Evolutionary conservation across 352 stramenopile genomes (phyloP), one percentile per base, ranked within the genome.

Genomic region (Globisporangium parvum): DNA sequence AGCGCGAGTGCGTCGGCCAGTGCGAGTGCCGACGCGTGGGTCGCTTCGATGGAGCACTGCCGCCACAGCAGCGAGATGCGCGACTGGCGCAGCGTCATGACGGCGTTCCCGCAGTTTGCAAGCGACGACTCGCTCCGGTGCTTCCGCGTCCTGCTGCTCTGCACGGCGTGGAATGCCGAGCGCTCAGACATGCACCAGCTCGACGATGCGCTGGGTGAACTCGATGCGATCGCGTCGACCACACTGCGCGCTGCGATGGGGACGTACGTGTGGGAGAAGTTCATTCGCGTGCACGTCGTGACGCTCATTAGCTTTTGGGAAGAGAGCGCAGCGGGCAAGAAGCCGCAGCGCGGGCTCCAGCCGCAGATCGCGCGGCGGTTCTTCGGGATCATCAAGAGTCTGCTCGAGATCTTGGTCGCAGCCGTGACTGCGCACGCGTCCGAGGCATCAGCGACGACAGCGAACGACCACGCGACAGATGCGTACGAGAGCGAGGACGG

Each of bases 131-230:
- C 76, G 2, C 57, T 92, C 5, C 80, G 76, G 47, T 91, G 77
- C 47, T 92, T 90, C 49, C 76, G 81, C 33, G 77, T 79, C 14
- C 70, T 55, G 24, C 53, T 87, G 21, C 64, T 94, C 1, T 92
- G 80, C 53, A 63, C 78, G 8, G 80, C 81, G 24, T 94, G 84
- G 84, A 94, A 92, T 53, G 69, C 79, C 5, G 80, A 91, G 49
- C 78, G 84, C 54, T 88, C 84, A 0, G 75, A 91, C 26, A 92
- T 94, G 84, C 77, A 80, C n/a, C 81, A 92, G 46, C 66, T 94
- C 12, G 80, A 89, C 45, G 76, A 89, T 57, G 84, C 84, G 2
- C 56, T 92, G 42, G 59, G 70, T 11, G 81, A 92, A 53, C 58
- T 91, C 5, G 76, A 89, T 35, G 69, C 67, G 26, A 45, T 91